Evolutionary conservation across 768 basidiomycete genomes (phyloP).

Genomic region (Lactifluus pinguis): DNA sequence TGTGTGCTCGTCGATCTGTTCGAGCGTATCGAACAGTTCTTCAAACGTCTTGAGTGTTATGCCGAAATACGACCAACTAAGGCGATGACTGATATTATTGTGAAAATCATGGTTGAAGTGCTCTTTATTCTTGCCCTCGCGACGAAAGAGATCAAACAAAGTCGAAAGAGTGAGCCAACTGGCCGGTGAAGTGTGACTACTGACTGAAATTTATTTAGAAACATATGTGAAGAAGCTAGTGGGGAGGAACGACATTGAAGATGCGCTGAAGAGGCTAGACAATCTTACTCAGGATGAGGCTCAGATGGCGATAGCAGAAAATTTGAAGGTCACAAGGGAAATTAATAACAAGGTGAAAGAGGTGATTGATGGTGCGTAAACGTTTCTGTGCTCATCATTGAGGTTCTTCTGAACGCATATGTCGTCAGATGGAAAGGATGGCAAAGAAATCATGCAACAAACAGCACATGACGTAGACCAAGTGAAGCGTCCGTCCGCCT

Average conservation of each 20-base stretch:
- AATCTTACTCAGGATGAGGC: too few relatives aligned
- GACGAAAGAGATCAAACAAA: neutral
- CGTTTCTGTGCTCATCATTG: neutral
- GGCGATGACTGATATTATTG: neutral
- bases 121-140: neutral
- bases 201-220: neutral
- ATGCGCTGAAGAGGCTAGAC: too few relatives aligned
- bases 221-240: too few relatives aligned
- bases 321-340: neutral
- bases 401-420: neutral
- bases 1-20: neutral
- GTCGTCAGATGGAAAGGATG: neutral
- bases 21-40: neutral
- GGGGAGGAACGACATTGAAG: too few relatives aligned
- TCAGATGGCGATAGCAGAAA: neutral
- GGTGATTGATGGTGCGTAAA: neutral
- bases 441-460: neutral
- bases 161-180: neutral
- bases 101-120: neutral
- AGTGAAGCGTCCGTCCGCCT: neutral
- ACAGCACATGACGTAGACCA: neutral
- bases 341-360: too few relatives aligned
- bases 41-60: neutral
- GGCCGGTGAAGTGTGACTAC: fast-evolving
- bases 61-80: neutral